A percentile compares a stretch with the other conserved stretches of the same genome.
These are phyloP conservation scores for Candida montana DNA, from an alignment of 805 yeast species.

Conservation along the genomic window DNA sequence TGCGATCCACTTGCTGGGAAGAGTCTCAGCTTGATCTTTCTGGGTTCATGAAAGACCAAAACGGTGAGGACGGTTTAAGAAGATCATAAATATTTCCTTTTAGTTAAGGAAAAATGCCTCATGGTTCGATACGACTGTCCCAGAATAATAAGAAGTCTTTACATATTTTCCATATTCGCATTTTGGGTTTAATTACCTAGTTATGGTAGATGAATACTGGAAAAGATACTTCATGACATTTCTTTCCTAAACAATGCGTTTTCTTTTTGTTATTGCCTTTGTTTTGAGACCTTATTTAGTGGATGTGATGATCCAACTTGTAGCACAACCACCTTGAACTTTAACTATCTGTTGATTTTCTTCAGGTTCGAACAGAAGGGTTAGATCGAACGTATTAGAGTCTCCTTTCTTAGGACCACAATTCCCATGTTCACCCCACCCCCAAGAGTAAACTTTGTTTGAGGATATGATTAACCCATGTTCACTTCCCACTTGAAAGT, in stretches of 20 bases:
- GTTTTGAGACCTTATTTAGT: background rate
- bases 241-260: background rate
- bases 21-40: slow-evolving; percentile 2
- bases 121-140: slow-evolving; percentile 57
- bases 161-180: slow-evolving; percentile 78
- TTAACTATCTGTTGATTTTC: slow-evolving; percentile 22
- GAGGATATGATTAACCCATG: slow-evolving; percentile 54
- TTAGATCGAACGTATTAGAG: slow-evolving; percentile 27
- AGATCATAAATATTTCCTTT: slow-evolving; percentile 11
- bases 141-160: slow-evolving; percentile 50
- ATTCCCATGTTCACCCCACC: slow-evolving; percentile 99
- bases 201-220: slow-evolving; percentile 64
- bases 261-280: slow-evolving; percentile 7
- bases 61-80: slow-evolving; percentile 14
- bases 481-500: slow-evolving; percentile 66
- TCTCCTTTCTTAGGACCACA: slow-evolving; percentile 47
- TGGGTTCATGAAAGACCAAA: background rate
- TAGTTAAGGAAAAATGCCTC: slow-evolving; percentile 12
- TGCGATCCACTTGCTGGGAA: background rate
- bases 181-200: slow-evolving; percentile 18
- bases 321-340: slow-evolving; percentile 63
- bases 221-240: slow-evolving; percentile 74
- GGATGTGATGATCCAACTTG: slow-evolving; percentile 50
- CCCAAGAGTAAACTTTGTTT: slow-evolving; percentile 66
- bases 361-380: slow-evolving; percentile 34